Evolutionary conservation across 805 yeast species (phyloP), one percentile per base, ranked within the genome.

Genomic region (Myxozyma vanderwaltii): DNA sequence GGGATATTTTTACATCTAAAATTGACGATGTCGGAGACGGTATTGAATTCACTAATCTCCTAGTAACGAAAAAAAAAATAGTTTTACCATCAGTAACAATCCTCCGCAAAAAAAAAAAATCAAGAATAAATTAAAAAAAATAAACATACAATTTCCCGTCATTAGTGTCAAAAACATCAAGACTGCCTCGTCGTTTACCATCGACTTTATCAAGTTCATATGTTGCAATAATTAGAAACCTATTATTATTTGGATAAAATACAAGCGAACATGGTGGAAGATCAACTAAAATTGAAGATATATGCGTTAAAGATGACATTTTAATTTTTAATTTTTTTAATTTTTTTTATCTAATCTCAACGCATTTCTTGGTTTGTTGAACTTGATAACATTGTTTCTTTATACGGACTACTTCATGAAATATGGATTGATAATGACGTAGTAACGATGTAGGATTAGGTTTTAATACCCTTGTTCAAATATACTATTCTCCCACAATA

Each of bases 251-350:
- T 0, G 88, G 87, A 52, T 81, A 82, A 8, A 85, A 78, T 38
- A 86, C 77, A 3, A 92, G 72, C 45, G 89, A 86, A 71, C 98
- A 94, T 0, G 98, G 97, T 0, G 98, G 98, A 1, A 84, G 75
- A 1, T 75, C 72, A 0, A 92, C 77, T 27, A 43, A 17, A 19
- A 51, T 47, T 24, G 46, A 10, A 13, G 51, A 17, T 23, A 29
- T 15, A 4, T 23, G 46, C 4, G 21, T 12, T 7, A 57, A 15
- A 36, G 57, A 58, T 19, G 36, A 13, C 53, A 48, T 54, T 17
- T 24, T 38, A 38, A 10, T 19, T 15, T n/a, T n/a, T n/a, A n/a
- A n/a, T n/a, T n/a, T n/a, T n/a, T n/a, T n/a, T n/a, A n/a, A n/a
- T n/a, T n/a, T n/a, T n/a, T n/a, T n/a, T n/a, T n/a, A n/a, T n/a